Conservation (phyloP, 441 rosid species). For the Bocquillonia castaneifolia region DNA sequence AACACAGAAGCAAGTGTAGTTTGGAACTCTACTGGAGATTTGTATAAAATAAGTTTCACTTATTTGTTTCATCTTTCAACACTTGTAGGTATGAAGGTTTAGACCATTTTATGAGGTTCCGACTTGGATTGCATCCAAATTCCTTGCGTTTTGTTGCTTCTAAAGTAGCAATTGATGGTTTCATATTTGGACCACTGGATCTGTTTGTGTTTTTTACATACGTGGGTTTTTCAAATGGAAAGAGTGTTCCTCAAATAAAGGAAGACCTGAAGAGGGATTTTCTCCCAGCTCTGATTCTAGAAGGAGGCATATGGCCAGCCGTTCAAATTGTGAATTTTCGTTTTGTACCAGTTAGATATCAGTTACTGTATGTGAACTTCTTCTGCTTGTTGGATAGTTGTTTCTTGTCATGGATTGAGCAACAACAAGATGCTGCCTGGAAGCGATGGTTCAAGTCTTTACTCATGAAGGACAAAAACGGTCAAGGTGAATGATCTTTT, state of each 20-base stretch:
- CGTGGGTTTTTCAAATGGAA: slow-evolving; percentile 54
- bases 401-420: slow-evolving; percentile 52
- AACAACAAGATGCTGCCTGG: slow-evolving; percentile 60
- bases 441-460: slow-evolving; percentile 43
- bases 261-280: slow-evolving; percentile 52
- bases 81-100: slow-evolving; percentile 48
- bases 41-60: neutral
- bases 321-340: slow-evolving; percentile 47
- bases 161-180: slow-evolving; percentile 45
- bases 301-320: slow-evolving; percentile 51
- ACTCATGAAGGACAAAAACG: slow-evolving; percentile 24
- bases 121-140: slow-evolving; percentile 40
- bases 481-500: slow-evolving; percentile 25
- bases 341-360: slow-evolving; percentile 52
- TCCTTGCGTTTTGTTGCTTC: slow-evolving; percentile 45
- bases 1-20: neutral
- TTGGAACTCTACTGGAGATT: neutral
- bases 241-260: slow-evolving; percentile 41
- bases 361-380: slow-evolving; percentile 44
- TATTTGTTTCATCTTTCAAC: slow-evolving; percentile 1
- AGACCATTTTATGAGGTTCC: slow-evolving; percentile 40
- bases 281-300: slow-evolving; percentile 42
- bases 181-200: slow-evolving; percentile 56
- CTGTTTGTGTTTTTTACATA: slow-evolving; percentile 47
- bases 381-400: slow-evolving; percentile 64